Base-by-base conservation (phyloP, 129 eudicot genomes). In the Heracleum sosnowskyi region DNA sequence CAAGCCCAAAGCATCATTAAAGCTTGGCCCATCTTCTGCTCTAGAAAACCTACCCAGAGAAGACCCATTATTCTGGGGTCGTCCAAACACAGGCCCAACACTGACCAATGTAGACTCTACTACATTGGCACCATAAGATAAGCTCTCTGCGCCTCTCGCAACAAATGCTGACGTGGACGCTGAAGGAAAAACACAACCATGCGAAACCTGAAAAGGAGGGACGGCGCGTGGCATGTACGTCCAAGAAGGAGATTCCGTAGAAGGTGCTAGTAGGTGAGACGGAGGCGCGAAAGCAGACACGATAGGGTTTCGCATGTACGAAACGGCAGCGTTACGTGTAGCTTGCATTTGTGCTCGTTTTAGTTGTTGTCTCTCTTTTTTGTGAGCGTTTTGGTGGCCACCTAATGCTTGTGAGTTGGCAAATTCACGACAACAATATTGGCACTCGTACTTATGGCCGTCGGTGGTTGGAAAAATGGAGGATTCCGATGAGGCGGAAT, bases 351-450 rank as follows among this genome's bases (percentile, higher is more conserved):
- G 98, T 0, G 96, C 98, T 45, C 98, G 93, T 79, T 94, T 94
- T 11, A 88, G 71, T 70, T 91, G 96, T 31, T 94, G 97, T 11
- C 98, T 78, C 74, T 94, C 98, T 75, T 94, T 94, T 79, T 94
- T 94, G 89, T 94, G 98, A 31, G 98, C 98, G 84, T 94, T 94
- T 75, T 94, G 98, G 78, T 94, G 98, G 22, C 98, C 98, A 11
- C 98, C 98, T 9, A 94, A 74, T 6, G 98, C 98, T 77, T 91
- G 98, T 26, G 98, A 94, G 84, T 94, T 94, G 31, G 98, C 96
- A 66, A 94, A 94, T 86, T 94, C 97, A 11, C 98, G 93, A 86
- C 85, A 91, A 78, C 98, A 94, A 80, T 94, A 94, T 17, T 94
- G 97, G 78, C 98, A 94, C 96, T 90, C 96, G 89, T 85, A 94